These are phyloP conservation scores for Boletellus sp. DNA, from an alignment of 768 basidiomycete genomes.

Conservation along the genomic window DNA sequence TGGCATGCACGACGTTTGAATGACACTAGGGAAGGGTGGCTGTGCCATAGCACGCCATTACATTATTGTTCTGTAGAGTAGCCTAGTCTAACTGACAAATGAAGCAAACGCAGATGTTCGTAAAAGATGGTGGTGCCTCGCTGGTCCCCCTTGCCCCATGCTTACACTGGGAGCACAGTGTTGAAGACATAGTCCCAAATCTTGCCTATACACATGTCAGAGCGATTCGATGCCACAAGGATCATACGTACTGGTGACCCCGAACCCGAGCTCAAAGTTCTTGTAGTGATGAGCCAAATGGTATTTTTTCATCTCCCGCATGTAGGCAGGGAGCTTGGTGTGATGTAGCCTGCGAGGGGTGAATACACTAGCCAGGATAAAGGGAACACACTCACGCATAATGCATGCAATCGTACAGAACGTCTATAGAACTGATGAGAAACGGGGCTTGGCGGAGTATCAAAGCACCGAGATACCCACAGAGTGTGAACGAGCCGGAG, in stretches of 20 bases:
- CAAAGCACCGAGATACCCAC: constrained; percentile 39
- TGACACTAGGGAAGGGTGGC: constrained; percentile 9
- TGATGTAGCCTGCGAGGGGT: constrained; percentile 64
- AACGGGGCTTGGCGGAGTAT: not conserved
- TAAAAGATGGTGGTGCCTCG: not conserved
- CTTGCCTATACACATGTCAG: constrained; percentile 52
- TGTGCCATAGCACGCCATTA: constrained; percentile 9
- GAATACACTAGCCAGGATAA: not conserved
- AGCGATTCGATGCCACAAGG: not conserved
- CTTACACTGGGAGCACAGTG: constrained; percentile 67
- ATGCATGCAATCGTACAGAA: constrained; percentile 88
- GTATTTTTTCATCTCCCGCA: constrained; percentile 94
- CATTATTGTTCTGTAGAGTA: constrained; percentile 3
- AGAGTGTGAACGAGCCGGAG: constrained; percentile 71
- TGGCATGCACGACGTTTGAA: constrained; percentile 10
- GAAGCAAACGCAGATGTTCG: constrained; percentile 5
- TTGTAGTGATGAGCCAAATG: constrained; percentile 98
- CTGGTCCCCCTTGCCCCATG: not conserved
- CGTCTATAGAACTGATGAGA: constrained; percentile 44
- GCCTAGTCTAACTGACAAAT: constrained; percentile 7
- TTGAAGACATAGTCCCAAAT: constrained; percentile 93
- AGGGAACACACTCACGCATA: constrained; percentile 62
- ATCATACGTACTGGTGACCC: constrained; percentile 74
- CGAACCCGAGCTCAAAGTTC: constrained; percentile 96
- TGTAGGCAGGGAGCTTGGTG: constrained; percentile 77